Evolutionary conservation across 2,329 filamentous ascomycete genomes (phyloP).

Genomic region (Xylariaceae sp.): DNA sequence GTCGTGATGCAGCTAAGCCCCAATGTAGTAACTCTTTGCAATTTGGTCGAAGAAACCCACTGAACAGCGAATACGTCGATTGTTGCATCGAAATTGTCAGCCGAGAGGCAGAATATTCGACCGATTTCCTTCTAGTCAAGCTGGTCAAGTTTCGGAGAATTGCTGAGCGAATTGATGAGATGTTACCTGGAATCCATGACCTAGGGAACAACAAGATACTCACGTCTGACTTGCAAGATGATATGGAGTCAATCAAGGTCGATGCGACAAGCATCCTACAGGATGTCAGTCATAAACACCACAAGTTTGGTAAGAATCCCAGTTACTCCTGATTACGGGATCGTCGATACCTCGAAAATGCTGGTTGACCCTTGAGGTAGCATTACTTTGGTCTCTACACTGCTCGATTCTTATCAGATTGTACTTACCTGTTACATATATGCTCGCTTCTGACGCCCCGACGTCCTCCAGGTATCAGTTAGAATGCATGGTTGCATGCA

Average conservation of each 20-base stretch:
- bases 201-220: conserved; percentile 19
- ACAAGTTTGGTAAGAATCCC: conserved; percentile 18
- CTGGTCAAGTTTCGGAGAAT: conserved; percentile 32
- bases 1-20: background rate
- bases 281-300: conserved; percentile 23
- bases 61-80: conserved; percentile 30
- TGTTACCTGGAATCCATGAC: conserved; percentile 22
- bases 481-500: conserved; percentile 31
- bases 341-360: background rate
- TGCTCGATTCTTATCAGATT: conserved; percentile 9
- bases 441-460: conserved; percentile 19
- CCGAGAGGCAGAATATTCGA: conserved; percentile 14
- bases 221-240: conserved; percentile 29
- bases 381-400: conserved; percentile 9
- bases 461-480: conserved; percentile 12
- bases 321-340: background rate
- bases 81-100: conserved; percentile 27
- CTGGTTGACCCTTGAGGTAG: conserved; percentile 2
- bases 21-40: conserved; percentile 31
- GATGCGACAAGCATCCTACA: conserved; percentile 30
- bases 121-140: conserved; percentile 31
- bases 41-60: conserved; percentile 28
- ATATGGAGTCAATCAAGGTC: conserved; percentile 27
- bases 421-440: conserved; percentile 35
- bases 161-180: conserved; percentile 30